These are phyloP conservation scores for Casaregolazyma suthepensis DNA, from an alignment of 1,139 yeast species.

Conservation along the genomic window DNA sequence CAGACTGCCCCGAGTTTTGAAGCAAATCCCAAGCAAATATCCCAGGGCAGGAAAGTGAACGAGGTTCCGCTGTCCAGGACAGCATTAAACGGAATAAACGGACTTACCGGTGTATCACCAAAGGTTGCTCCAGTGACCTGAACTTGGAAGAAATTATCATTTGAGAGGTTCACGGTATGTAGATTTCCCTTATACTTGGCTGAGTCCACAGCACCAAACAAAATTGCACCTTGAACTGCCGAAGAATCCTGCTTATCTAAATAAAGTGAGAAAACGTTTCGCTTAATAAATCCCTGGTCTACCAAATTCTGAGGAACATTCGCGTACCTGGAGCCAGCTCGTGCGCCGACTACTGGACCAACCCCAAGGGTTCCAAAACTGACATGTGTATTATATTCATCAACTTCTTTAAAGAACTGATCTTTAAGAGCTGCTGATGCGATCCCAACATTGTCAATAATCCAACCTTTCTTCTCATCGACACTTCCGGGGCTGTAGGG, in stretches of 20 bases:
- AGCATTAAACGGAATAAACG: conserved; percentile 7
- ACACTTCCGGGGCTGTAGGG: conserved; percentile 26
- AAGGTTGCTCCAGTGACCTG: conserved; percentile 9
- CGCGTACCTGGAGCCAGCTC: conserved; percentile 14
- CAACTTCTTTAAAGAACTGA: conserved; percentile 8
- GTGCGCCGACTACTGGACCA: conserved; percentile 8
- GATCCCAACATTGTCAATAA: conserved; percentile 35
- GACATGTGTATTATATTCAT: not conserved
- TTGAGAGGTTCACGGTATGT: conserved; percentile 24
- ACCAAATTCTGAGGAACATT: conserved; percentile 45
- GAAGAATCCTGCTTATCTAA: conserved; percentile 29
- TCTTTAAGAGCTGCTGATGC: conserved; percentile 1
- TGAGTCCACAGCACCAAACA: conserved; percentile 56
- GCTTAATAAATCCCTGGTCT: conserved; percentile 41
- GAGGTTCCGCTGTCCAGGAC: conserved; percentile 9
- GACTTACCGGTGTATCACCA: not conserved
- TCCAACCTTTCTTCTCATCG: conserved; percentile 41
- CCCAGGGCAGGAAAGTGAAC: conserved; percentile 20
- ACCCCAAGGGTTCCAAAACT: conserved; percentile 15
- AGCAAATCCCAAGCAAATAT: conserved; percentile 13
- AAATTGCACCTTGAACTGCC: conserved; percentile 36
- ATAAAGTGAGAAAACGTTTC: conserved; percentile 47
- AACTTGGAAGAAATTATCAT: conserved; percentile 9
- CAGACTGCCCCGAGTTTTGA: conserved; percentile 18
- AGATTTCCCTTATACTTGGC: conserved; percentile 46